These are phyloP conservation scores for Mrakia gelida DNA, from an alignment of 768 basidiomycete species.

Conservation along the genomic window DNA sequence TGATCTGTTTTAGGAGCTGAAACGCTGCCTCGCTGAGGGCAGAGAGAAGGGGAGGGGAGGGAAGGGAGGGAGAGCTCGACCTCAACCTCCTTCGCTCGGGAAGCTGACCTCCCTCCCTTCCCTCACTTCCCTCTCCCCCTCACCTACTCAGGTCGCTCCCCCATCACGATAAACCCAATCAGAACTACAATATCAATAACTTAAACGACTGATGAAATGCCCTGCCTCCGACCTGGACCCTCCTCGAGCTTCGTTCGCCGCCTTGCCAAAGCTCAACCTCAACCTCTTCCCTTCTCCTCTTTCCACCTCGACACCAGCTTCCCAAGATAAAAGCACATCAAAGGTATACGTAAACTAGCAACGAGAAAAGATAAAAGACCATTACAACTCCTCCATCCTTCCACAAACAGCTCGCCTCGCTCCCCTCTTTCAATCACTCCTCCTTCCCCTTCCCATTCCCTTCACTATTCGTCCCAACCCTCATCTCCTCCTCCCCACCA, in stretches of 20 bases:
- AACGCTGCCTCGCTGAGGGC: neutral
- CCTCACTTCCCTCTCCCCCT: neutral
- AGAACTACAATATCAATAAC: neutral
- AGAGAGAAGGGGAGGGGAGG: neutral
- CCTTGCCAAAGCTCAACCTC: too few species aligned
- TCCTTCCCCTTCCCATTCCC: too few species aligned
- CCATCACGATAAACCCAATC: constrained; percentile 25
- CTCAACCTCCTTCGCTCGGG: neutral
- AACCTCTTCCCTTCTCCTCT: too few species aligned
- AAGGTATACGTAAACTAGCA: too few species aligned
- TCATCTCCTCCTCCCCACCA: neutral
- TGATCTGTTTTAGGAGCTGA: neutral
- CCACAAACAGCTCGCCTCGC: too few species aligned
- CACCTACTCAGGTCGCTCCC: constrained; percentile 20
- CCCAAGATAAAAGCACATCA: too few species aligned
- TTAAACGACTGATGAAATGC: constrained; percentile 2
- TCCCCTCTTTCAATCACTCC: too few species aligned
- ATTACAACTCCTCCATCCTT: too few species aligned
- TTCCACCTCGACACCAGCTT: too few species aligned
- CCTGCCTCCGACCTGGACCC: neutral
- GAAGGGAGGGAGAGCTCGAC: neutral
- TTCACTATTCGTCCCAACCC: too few species aligned
- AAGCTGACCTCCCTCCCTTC: neutral
- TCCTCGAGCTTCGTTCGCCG: too few species aligned
- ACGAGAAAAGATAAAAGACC: too few species aligned